Evolutionary conservation across 768 basidiomycete species (phyloP).

Genomic region (Mycena galopus): DNA sequence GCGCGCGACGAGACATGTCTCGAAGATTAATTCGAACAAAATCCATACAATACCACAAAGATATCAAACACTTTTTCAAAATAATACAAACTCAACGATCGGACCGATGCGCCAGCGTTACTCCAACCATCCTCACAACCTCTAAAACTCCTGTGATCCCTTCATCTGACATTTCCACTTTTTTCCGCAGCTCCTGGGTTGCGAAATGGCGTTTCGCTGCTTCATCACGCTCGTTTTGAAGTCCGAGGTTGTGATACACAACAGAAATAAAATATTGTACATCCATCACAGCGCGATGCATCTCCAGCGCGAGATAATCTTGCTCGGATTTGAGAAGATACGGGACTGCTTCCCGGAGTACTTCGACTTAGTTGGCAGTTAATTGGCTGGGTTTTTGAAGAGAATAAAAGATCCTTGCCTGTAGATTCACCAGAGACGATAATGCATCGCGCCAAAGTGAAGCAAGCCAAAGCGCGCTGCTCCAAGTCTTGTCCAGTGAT

Average conservation of each 20-base stretch:
- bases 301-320: conserved; percentile 73
- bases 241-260: conserved; percentile 77
- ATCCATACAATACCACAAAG: too few relatives aligned
- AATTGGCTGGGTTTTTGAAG: background rate
- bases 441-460: conserved; percentile 81
- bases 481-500: conserved; percentile 81
- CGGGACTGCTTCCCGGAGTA: conserved; percentile 68
- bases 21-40: too few relatives aligned
- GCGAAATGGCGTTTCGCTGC: conserved; percentile 62
- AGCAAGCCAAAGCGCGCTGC: conserved; percentile 80
- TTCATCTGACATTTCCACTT: conserved; percentile 62
- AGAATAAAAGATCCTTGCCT: conserved; percentile 47
- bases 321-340: conserved; percentile 74
- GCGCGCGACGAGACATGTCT: background rate
- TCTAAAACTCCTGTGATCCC: conserved; percentile 70
- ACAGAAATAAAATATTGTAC: conserved; percentile 81
- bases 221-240: conserved; percentile 66
- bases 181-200: conserved; percentile 56
- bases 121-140: conserved; percentile 70
- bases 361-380: conserved; percentile 45
- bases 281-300: conserved; percentile 71
- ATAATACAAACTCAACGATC: background rate
- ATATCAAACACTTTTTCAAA: background rate
- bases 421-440: conserved; percentile 66
- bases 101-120: conserved; percentile 59